Evolutionary conservation across 306 rosid genomes (phyloP).

Genomic region (Vigna nakashimae): DNA sequence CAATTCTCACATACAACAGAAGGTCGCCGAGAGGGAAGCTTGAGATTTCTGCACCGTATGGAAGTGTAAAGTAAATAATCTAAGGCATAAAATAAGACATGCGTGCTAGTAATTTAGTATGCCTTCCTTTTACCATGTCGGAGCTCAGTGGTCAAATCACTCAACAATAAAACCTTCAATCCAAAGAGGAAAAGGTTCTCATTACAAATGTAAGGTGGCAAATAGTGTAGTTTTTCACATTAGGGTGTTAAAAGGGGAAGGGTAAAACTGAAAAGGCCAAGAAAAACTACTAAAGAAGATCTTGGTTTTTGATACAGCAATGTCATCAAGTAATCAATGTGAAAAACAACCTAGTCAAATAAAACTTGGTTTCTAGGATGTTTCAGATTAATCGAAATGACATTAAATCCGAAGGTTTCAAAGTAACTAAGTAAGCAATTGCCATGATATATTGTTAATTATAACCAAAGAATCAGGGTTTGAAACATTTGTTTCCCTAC

Average conservation of each 20-base stretch:
- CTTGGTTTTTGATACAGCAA: background rate
- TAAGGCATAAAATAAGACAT: constrained; percentile 8
- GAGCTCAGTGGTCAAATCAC: background rate
- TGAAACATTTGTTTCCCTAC: constrained; percentile 12
- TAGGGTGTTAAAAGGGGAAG: background rate
- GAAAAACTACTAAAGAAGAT: background rate
- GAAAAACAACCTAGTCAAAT: background rate
- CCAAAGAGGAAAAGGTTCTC: constrained; percentile 5
- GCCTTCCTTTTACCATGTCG: background rate
- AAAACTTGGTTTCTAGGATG: background rate
- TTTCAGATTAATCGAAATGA: constrained; percentile 9
- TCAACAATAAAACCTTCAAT: constrained; percentile 22
- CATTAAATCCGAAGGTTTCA: background rate
- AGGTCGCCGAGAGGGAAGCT: constrained; percentile 89
- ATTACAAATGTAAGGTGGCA: background rate
- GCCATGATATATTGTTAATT: background rate
- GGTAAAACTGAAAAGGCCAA: background rate
- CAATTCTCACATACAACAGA: constrained; percentile 94
- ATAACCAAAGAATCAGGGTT: constrained; percentile 1
- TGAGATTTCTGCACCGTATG: constrained; percentile 73
- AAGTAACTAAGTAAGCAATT: background rate
- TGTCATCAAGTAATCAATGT: background rate
- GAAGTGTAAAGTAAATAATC: constrained; percentile 25
- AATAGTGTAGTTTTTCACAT: constrained; percentile 1
- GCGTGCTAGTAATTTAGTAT: background rate